Base-by-base conservation (phyloP, 495 filamentous ascomycete genomes). In the Aspergillus wentii region DNA sequence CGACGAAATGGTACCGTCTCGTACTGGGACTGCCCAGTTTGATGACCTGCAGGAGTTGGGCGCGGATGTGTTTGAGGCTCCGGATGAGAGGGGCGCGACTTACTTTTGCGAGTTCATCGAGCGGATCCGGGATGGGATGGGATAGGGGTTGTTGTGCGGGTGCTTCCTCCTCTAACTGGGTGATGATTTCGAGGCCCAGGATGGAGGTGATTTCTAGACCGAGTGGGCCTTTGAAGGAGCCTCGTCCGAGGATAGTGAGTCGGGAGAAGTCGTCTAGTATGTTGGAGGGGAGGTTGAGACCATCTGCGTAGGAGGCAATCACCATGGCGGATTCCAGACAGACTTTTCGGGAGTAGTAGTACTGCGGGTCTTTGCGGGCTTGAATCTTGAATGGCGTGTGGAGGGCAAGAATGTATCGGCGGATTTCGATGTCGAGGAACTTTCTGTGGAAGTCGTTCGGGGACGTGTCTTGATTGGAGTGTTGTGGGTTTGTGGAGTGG, bases 261-360 rank as follows among this genome's bases (percentile, higher is more conserved):
- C 30, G 34, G 15, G 33, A 41, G 30, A 52, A 28, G 19, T 50
- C 48, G 16, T 47, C 48, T 2, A 38, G 13, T 2, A 15, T 11
- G n/a, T 14, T 16, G 6, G 42, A 33, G 1, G 44, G 40, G 2
- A 49, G 41, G 19, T 37, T 40, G 10, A 49, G 27, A 25, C 15
- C 29, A 10, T 46, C 19, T 8, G 46, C 37, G 29, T 54, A 51
- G 3, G 50, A 47, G 4, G 50, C 47, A 27, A 58, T 49, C 1
- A 32, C 35, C n/a, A 54, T 33, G 8, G 44, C 48, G 5, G 44
- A 46, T 15, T 77, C 71, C 1, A 78, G 44, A 27, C 52, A 57
- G n/a, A 58, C 51, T 43, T 69, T 75, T 11, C 58, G 64, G 4
- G 72, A 74, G 39, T 64, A 70, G 49, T 70, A 63, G 50, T 61